These are phyloP conservation scores for Pyrenophora teres DNA, from an alignment of 2,329 filamentous ascomycete genomes.

Conservation along the genomic window DNA sequence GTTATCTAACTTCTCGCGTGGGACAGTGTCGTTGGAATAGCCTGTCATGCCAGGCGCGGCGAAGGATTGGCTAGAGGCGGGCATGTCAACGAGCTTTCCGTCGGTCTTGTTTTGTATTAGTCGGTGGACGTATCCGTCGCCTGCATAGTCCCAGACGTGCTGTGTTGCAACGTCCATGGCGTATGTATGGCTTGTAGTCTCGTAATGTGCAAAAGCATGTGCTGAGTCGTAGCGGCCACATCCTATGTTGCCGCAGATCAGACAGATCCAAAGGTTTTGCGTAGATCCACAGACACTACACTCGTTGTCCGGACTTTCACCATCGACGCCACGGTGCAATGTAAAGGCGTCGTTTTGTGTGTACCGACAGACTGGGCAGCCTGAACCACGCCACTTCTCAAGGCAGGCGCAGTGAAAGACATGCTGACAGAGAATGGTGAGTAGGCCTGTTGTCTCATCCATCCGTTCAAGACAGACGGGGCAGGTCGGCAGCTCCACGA, in stretches of 20 bases:
- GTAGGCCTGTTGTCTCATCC: slow-evolving; percentile 93
- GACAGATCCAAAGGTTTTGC: slow-evolving; percentile 89
- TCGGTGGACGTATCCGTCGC: slow-evolving; percentile 93
- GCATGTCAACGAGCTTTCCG: slow-evolving; percentile 90
- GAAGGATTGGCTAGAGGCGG: slow-evolving; percentile 52
- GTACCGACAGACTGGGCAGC: slow-evolving; percentile 93
- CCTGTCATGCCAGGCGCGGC: slow-evolving; percentile 48
- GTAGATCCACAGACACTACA: slow-evolving; percentile 81
- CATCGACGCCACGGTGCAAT: slow-evolving; percentile 37
- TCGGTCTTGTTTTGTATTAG: slow-evolving; percentile 93
- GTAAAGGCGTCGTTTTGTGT: slow-evolving; percentile 65
- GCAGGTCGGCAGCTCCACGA: slow-evolving; percentile 92
- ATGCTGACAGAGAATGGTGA: slow-evolving; percentile 96
- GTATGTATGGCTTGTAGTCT: slow-evolving; percentile 86
- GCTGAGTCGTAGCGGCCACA: slow-evolving; percentile 94
- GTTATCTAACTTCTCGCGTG: slow-evolving; percentile 71
- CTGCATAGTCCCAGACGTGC: slow-evolving; percentile 97
- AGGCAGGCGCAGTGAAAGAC: slow-evolving; percentile 97
- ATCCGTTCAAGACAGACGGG: slow-evolving; percentile 96
- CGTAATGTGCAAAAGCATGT: slow-evolving; percentile 92
- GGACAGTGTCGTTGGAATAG: slow-evolving; percentile 68
- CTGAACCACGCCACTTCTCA: slow-evolving; percentile 92
- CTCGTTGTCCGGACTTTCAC: slow-evolving; percentile 64
- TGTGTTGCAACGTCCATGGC: slow-evolving; percentile 91
- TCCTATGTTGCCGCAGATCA: slow-evolving; percentile 90